Evolutionary conservation across 2,329 filamentous ascomycete species (phyloP).

Genomic region (Phoma sp.): DNA sequence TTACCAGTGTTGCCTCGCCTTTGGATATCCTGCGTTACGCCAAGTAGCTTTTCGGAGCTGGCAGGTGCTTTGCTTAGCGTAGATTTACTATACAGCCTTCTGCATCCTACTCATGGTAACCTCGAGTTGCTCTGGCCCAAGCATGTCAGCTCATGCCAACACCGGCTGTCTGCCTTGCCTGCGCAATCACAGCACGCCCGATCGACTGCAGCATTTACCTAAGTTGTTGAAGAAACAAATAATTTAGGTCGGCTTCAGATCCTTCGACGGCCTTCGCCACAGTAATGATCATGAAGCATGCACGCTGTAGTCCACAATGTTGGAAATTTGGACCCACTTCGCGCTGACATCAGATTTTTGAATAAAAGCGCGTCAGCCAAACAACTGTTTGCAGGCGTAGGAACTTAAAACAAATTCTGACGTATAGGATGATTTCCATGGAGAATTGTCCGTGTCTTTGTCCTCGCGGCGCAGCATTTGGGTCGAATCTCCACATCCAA

Average conservation of each 20-base stretch:
- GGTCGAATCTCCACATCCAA: constrained; percentile 6
- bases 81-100: no score
- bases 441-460: not conserved
- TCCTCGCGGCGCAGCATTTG: constrained; percentile 3
- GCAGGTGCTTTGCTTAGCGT: no score
- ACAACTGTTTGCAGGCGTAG: not conserved
- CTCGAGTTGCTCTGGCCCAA: no score
- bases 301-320: not conserved
- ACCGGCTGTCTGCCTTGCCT: not conserved
- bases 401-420: not conserved
- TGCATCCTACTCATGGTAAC: no score
- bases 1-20: no score
- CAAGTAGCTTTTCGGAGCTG: no score
- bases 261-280: not conserved
- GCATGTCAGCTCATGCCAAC: not conserved
- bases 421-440: not conserved
- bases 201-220: no score
- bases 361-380: not conserved
- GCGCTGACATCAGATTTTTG: not conserved
- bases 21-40: no score
- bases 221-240: not conserved
- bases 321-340: constrained; percentile 1
- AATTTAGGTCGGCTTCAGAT: not conserved
- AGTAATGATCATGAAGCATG: not conserved
- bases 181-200: not conserved